phyloP scores from a whole-genome alignment of 108 stramenopile species.

The Ochromonas danica region DNA sequence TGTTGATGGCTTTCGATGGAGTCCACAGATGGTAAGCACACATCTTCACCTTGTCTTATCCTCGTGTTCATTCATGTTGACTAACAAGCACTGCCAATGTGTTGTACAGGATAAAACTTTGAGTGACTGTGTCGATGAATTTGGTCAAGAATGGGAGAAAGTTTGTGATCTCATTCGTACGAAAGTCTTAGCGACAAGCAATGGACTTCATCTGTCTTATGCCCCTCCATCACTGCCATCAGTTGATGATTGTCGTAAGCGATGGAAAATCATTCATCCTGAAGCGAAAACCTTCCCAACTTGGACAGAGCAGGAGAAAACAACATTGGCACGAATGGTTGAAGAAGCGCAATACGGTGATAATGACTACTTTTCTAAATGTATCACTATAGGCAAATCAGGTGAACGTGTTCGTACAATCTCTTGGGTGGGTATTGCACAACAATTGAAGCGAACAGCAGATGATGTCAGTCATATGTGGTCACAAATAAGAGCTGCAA shows the following conservation, averaged over 20 bases:
- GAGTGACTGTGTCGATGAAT: not conserved
- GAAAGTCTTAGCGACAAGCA: not conserved
- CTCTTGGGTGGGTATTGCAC: not conserved
- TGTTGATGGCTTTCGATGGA: too few species aligned
- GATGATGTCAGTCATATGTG: not conserved
- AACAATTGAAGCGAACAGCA: not conserved
- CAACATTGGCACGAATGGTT: not conserved
- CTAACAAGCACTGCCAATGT: too few species aligned
- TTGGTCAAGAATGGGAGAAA: not conserved
- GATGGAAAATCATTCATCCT: not conserved
- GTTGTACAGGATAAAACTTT: not conserved
- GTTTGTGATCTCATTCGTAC: too few species aligned
- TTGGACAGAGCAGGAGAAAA: not conserved
- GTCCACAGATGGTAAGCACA: too few species aligned
- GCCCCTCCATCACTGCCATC: not conserved
- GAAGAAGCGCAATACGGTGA: not conserved
- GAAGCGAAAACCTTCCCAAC: not conserved
- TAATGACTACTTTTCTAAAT: not conserved
- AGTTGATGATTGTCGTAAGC: not conserved
- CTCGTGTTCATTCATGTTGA: too few species aligned
- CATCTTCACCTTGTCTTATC: too few species aligned
- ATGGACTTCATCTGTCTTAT: not conserved
- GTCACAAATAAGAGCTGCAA: not conserved
- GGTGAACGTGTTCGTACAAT: not conserved
- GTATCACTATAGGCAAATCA: not conserved